Evolutionary conservation across 2,329 filamentous ascomycete genomes (phyloP), one percentile per base, ranked within the genome.

Genomic region (Penicillium sp.): DNA sequence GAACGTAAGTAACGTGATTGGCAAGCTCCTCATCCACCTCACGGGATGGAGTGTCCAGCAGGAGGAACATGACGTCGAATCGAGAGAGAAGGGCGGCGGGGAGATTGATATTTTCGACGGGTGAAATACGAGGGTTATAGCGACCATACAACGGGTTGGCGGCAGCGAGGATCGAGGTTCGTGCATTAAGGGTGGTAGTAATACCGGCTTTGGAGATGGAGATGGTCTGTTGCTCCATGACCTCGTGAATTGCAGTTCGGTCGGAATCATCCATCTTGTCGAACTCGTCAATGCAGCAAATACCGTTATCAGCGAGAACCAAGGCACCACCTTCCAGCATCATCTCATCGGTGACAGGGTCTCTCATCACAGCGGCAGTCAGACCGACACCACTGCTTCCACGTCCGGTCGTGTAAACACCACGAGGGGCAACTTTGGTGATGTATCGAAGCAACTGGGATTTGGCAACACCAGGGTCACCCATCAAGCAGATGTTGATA

Each of bases 401-500:
- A 65, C 88, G 86, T 62, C 86, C 86, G 50, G 85, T 89, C 2
- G 86, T 90, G 70, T 90, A 90, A 43, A 90, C 84, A 58, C 90
- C 90, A 54, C 93, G 88, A 52, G 93, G 93, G 1, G 93, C 91
- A 28, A 98, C 93, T 74, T 98, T 97, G 56, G 90, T 89, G 66
- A 98, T 97, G 69, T 98, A 98, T 73, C 96, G 97, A 57, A 98
- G 80, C 57, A 98, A 76, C 75, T 98, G 93, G 34, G 93, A 98
- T 75, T 98, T 98, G 74, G 93, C 93, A 66, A 98, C 93, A 88
- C 93, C 93, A 66, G 93, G 93, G 65, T 98, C 93, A 78, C 93
- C 93, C 93, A 98, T 98, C 64, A 98, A 75, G 69, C 93, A 97
- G 54, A 98, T 85, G 73, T 98, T 98, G 76, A 98, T 95, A 65